Evolutionary conservation across 2,329 filamentous ascomycete species (phyloP).

Genomic region (Monilinia fructicola): DNA sequence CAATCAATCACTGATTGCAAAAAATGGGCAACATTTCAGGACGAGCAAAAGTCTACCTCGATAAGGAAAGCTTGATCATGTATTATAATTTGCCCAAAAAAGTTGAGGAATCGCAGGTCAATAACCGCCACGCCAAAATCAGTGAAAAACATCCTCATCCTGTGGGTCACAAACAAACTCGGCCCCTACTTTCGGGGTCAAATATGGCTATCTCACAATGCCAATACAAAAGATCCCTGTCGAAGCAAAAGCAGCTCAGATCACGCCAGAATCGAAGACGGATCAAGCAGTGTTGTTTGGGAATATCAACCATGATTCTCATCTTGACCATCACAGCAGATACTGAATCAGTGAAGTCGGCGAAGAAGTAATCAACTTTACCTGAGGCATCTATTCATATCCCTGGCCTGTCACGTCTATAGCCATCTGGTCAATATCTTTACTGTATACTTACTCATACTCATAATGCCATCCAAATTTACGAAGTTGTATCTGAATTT

Average conservation of each 20-base stretch:
- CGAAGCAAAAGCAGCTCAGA: not conserved
- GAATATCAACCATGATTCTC: not conserved
- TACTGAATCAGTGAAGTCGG: no score
- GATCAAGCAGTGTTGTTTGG: not conserved
- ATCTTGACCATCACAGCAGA: not conserved
- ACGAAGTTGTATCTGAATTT: not conserved
- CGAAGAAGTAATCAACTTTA: not conserved
- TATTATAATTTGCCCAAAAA: not conserved
- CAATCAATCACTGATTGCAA: not conserved
- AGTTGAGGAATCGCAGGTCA: not conserved
- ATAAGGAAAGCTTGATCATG: not conserved
- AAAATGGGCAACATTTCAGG: not conserved
- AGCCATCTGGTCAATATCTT: not conserved
- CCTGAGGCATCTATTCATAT: not conserved
- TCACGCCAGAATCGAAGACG: not conserved
- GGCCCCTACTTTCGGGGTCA: not conserved
- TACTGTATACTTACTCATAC: not conserved
- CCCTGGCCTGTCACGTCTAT: not conserved
- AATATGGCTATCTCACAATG: not conserved
- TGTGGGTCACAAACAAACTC: not conserved
- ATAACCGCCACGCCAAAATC: not conserved
- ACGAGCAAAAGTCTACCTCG: not conserved
- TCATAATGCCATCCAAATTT: not conserved
- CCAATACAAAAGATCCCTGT: not conserved
- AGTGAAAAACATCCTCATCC: not conserved